Evolutionary conservation across 306 rosid species (phyloP), one percentile per base, ranked within the genome.

Genomic region (Cercis canadensis): DNA sequence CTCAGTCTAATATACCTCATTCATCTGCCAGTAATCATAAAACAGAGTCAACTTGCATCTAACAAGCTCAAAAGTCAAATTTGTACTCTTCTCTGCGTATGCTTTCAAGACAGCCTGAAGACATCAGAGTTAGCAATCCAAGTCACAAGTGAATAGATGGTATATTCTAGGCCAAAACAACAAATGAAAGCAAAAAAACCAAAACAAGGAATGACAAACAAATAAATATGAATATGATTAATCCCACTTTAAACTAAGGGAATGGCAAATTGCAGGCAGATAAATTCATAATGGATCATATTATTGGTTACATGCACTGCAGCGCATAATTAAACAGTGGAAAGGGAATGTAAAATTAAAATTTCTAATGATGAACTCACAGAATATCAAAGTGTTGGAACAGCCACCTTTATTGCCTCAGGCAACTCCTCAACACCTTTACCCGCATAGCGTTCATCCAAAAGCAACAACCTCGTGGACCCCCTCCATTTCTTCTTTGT

Each of bases 1-100:
- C 51, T 55, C 16, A 24, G 46, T 55, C 77, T 76, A 78, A 71
- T 70, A 57, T 90, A 94, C 97, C 99, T 94, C 97, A 75, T 89
- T 82, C 90, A 81, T 86, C 84, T 81, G 96, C 99, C 99, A 91
- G 80, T 94, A 94, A 70, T 83, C 84, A 73, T 94, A 94, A 74
- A 86, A 91, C 70, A 94, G 70, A n/a, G 95, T 87, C 72, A 94
- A 80, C 73, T 57, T 89, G 92, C 99, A 94, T 86, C 83, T 83
- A 75, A 91, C 96, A 60, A 94, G 88, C 87, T 94, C 97, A 82
- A 78, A 67, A 43, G 75, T 71, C 58, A 83, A 84, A 65, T 58
- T 45, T 75, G 54, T 43, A 47, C 80, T 76, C 68, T 72, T 75
- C 64, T 67, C 75, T 2, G 64, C 72, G 65, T 75, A 83, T 70